Conservation (phyloP, 495 filamentous ascomycete genomes). For the Corynascus novoguineensis region DNA sequence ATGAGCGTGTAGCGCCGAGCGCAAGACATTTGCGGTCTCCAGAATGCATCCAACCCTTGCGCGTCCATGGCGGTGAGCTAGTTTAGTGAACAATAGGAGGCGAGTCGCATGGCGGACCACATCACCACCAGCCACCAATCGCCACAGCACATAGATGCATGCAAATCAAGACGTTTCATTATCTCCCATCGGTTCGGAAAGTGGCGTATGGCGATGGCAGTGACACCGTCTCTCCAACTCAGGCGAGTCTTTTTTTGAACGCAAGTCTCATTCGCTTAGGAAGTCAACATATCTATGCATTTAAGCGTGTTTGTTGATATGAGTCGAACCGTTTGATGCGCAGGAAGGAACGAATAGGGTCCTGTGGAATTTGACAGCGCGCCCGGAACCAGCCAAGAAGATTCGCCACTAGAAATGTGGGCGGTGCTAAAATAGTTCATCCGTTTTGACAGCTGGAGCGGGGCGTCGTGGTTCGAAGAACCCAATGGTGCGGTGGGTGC, state of each 20-base stretch:
- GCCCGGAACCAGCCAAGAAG: neutral
- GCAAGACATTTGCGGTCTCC: too few species aligned
- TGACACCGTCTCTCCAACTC: too few species aligned
- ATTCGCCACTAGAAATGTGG: neutral
- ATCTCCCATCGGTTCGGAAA: too few species aligned
- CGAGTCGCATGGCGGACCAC: neutral
- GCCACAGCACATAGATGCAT: neutral
- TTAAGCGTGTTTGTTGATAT: too few species aligned
- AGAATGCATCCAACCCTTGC: neutral
- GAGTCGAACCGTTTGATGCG: neutral
- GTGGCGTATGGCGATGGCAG: too few species aligned
- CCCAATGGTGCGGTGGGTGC: neutral
- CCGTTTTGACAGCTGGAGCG: conserved; percentile 4
- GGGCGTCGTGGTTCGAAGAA: neutral
- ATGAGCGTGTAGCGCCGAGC: too few species aligned
- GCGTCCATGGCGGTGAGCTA: neutral
- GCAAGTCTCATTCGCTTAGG: too few species aligned
- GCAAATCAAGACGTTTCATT: neutral
- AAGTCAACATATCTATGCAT: too few species aligned
- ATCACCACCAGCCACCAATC: conserved; percentile 3
- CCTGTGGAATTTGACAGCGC: neutral
- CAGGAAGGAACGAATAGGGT: neutral
- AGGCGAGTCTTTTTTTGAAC: too few species aligned
- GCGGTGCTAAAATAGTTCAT: neutral
- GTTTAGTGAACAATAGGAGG: too few species aligned